A percentile compares a stretch with the other conserved stretches of the same genome.
Evolutionary conservation across 1,284 basidiomycete genomes (phyloP).

Genomic region (Gomphus sp.): DNA sequence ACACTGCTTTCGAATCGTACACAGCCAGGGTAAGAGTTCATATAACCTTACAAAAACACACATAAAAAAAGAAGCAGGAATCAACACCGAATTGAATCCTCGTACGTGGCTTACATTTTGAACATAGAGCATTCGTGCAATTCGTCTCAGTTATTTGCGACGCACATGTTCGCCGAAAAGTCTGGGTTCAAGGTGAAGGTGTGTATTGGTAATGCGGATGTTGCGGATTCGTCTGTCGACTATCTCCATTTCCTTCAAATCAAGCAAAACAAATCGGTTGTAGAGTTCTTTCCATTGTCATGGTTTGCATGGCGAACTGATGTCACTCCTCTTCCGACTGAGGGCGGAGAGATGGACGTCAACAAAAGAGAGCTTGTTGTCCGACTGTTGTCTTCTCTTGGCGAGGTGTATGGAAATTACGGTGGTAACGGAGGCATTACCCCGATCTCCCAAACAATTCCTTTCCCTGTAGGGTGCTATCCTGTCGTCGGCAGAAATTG

Average conservation of each 20-base stretch:
- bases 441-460: conserved; percentile 1
- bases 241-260: not conserved
- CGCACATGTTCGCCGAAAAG: not conserved
- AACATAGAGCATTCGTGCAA: conserved; percentile 8
- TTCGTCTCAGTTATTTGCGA: not conserved
- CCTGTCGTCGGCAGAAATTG: not conserved
- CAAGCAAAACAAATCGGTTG: too few relatives aligned
- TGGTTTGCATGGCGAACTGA: too few relatives aligned
- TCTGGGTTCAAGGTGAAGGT: not conserved
- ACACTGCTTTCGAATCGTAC: too few relatives aligned
- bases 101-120: too few relatives aligned
- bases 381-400: not conserved
- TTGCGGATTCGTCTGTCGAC: not conserved
- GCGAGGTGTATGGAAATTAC: too few relatives aligned
- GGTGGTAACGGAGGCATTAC: not conserved
- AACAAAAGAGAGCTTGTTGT: conserved; percentile 1
- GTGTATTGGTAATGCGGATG: conserved; percentile 6
- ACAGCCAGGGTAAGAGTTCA: too few relatives aligned
- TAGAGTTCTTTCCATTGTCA: too few relatives aligned
- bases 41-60: too few relatives aligned
- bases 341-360: conserved; percentile 7
- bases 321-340: not conserved
- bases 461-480: not conserved
- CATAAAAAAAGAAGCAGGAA: too few relatives aligned
- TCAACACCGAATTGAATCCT: too few relatives aligned